A percentile compares a stretch with the other conserved stretches of the same genome.
Conservation (phyloP, 2,329 filamentous ascomycete genomes). For the Diaporthe sp. region DNA sequence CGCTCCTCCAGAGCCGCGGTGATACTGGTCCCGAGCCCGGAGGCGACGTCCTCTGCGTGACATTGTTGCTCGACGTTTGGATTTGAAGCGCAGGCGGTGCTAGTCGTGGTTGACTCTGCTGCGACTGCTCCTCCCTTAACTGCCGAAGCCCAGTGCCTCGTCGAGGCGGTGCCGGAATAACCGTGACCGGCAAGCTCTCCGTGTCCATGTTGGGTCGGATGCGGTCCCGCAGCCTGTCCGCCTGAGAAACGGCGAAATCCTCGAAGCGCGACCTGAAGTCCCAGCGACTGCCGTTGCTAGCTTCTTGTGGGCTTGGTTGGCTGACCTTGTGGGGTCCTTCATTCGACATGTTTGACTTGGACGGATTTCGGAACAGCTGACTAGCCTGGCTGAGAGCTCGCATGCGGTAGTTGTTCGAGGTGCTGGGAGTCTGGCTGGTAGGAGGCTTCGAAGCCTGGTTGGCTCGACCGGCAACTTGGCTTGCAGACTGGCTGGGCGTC, state of each 20-base stretch:
- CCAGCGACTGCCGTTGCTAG: conserved; percentile 53
- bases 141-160: conserved; percentile 66
- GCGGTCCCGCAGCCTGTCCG: conserved; percentile 67
- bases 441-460: conserved; percentile 8
- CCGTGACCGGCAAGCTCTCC: conserved; percentile 65
- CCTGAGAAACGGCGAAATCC: conserved; percentile 70
- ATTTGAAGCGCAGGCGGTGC: conserved; percentile 14
- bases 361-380: conserved; percentile 41
- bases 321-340: conserved; percentile 17
- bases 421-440: conserved; percentile 27
- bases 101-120: conserved; percentile 16
- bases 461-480: conserved; percentile 30
- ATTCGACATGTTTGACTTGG: conserved; percentile 25
- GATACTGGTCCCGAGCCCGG: conserved; percentile 18
- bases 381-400: conserved; percentile 44
- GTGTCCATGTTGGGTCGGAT: conserved; percentile 65
- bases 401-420: conserved; percentile 41
- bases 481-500: conserved; percentile 37
- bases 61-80: conserved; percentile 18
- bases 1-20: conserved; percentile 31
- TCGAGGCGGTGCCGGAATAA: conserved; percentile 72
- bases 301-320: conserved; percentile 37
- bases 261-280: conserved; percentile 68
- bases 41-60: conserved; percentile 19
- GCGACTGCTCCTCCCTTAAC: conserved; percentile 65